phyloP scores from a whole-genome alignment of 192 early-diverging fungal genomes.

The Bifiguratus adelaidae region DNA sequence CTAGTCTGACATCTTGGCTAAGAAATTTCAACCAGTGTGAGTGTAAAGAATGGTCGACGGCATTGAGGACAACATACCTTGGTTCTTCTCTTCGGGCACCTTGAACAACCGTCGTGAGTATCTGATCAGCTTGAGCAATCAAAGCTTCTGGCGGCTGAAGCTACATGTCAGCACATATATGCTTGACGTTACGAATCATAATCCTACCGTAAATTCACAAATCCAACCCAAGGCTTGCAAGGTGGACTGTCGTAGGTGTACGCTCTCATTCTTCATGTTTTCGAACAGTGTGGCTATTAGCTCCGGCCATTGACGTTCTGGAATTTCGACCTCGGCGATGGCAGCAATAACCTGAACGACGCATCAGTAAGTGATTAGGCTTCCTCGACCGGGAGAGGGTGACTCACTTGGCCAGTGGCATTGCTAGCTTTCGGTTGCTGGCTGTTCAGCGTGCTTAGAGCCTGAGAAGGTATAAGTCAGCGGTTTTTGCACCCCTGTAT shows the following conservation, averaged over 20 bases:
- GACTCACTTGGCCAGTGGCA: constrained; percentile 58
- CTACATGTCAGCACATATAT: background rate
- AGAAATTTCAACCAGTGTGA: no score
- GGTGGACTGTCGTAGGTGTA: constrained; percentile 64
- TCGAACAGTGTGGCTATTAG: constrained; percentile 73
- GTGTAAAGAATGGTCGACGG: no score
- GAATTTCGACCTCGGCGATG: constrained; percentile 90
- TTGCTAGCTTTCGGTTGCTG: constrained; percentile 41
- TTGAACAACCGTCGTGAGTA: constrained; percentile 90
- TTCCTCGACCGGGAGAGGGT: background rate
- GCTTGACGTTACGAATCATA: background rate
- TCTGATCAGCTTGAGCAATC: constrained; percentile 71
- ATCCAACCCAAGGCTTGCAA: constrained; percentile 89
- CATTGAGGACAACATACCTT: constrained; percentile 31
- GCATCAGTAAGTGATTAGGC: constrained; percentile 1
- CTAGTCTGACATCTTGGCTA: constrained; percentile 76
- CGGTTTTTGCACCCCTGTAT: no score
- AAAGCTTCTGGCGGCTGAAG: constrained; percentile 72
- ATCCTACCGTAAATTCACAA: constrained; percentile 73
- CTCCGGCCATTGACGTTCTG: constrained; percentile 76
- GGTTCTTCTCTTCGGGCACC: constrained; percentile 92
- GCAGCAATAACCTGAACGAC: constrained; percentile 66
- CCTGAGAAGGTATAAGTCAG: no score
- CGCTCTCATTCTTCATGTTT: constrained; percentile 58
- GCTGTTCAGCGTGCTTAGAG: constrained; percentile 41